A percentile compares a stretch with the other conserved stretches of the same genome.
phyloP scores from a whole-genome alignment of 305 asterid species.

The Solanum hybrid region DNA sequence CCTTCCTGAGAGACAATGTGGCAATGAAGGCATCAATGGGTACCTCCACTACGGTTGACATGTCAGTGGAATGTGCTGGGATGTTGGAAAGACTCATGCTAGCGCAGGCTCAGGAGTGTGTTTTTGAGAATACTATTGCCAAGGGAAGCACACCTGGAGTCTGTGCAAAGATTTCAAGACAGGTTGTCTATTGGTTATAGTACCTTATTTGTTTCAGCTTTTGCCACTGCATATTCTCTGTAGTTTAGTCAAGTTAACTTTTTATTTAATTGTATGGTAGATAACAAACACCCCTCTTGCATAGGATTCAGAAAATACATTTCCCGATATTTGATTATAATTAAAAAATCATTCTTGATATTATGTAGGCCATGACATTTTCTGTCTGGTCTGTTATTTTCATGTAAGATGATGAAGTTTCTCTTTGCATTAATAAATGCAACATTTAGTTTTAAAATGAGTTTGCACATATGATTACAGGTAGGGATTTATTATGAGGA shows the following conservation, averaged over 20 bases:
- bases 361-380: neutral
- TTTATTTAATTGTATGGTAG: neutral
- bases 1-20: slow-evolving; percentile 78
- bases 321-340: neutral
- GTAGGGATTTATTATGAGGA: slow-evolving; percentile 90
- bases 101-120: slow-evolving; percentile 99
- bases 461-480: slow-evolving; percentile 23
- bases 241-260: neutral
- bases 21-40: slow-evolving; percentile 86
- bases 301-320: neutral
- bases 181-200: slow-evolving; percentile 35
- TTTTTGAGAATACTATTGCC: slow-evolving; percentile 89
- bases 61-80: slow-evolving; percentile 91
- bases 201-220: neutral
- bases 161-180: slow-evolving; percentile 91
- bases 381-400: neutral
- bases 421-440: neutral
- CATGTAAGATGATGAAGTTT: neutral
- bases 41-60: slow-evolving; percentile 68
- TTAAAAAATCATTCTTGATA: neutral
- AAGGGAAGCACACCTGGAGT: slow-evolving; percentile 97
- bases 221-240: neutral
- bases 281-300: neutral
- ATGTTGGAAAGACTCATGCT: slow-evolving; percentile 97
- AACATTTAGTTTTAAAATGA: neutral